Base-by-base conservation (phyloP, 306 rosid species). In the Rosa multiflora region DNA sequence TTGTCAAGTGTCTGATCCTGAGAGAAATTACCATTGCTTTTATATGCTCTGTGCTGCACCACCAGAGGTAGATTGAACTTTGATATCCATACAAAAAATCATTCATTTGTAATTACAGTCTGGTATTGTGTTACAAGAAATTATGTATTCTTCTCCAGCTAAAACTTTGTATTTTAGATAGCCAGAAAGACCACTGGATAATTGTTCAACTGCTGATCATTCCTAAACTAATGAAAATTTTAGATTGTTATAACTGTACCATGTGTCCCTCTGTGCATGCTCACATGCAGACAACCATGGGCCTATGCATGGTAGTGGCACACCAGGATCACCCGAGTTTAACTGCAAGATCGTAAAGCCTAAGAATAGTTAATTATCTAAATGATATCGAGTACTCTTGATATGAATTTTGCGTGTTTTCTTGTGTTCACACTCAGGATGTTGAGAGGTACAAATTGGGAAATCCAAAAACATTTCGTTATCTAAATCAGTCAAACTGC, bases 11-110 rank as follows among this genome's bases (percentile, higher is more conserved):
- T 94, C 98, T 80, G 97, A 94, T 83, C 98, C 98, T 10, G 98
- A 94, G 90, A 85, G 98, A 84, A 94, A 94, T 80, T 94, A 94
- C 85, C 98, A 94, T 92, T 94, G 98, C 86, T 94, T 94, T 88
- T 94, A 94, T 82, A 94, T 94, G 98, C 94, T 94, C 78, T 94
- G 98, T 85, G 88, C 98, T 80, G 98, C 97, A 79, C 93, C 98
- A 46, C 3, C 84, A 78, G 97, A 92, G 97, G 98, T 92, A 74
- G 76, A 55, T 66, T n/a, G 15, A 62, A 68, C 69, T 64, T 72
- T 46, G 17, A 53, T 71, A 21, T 55, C 46, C 59, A n/a, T 55
- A 35, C 20, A 10, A 17, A 29, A 15, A 59, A 55, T 26, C 39
- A n/a, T 79, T 61, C 58, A 5, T 67, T 62, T 48, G 68, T 62